Percentiles rank a stretch among this genome's conserved stretches.
Conservation (phyloP, 176 grass and related monocot genomes). For the Thinopyrum elongatum region DNA sequence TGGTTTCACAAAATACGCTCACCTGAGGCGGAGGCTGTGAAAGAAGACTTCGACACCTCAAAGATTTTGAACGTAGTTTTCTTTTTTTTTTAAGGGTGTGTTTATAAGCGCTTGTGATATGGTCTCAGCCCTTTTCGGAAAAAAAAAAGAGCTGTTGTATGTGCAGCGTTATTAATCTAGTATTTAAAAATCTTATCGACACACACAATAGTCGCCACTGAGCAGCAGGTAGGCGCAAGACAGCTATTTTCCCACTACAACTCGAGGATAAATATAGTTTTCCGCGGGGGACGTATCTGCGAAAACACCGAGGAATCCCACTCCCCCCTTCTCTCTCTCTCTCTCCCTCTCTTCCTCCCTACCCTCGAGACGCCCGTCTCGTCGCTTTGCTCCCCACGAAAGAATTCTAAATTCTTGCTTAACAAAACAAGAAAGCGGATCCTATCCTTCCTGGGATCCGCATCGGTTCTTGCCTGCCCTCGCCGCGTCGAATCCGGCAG, state of each 20-base stretch:
- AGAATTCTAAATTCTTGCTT: constrained; percentile 37
- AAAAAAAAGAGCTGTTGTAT: too few relatives aligned
- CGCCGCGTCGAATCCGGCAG: constrained; percentile 8
- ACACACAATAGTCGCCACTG: background rate
- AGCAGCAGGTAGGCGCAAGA: constrained; percentile 3
- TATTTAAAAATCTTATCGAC: too few relatives aligned
- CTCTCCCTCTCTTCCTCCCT: background rate
- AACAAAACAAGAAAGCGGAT: constrained; percentile 18
- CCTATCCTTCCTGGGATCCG: constrained; percentile 38
- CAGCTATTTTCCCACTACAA: background rate
- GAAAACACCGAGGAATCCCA: constrained; percentile 26
- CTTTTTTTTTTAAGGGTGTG: too few relatives aligned
- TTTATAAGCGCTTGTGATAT: too few relatives aligned
- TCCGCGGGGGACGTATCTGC: background rate
- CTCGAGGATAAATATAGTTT: background rate
- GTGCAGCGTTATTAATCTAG: too few relatives aligned
- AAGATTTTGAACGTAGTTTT: too few relatives aligned
- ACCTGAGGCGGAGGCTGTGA: too few relatives aligned
- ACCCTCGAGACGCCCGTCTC: constrained; percentile 32
- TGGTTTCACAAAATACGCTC: too few relatives aligned
- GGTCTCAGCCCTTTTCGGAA: too few relatives aligned
- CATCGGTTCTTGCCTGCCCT: constrained; percentile 35
- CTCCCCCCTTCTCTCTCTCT: background rate
- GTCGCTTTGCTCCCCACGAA: constrained; percentile 34
- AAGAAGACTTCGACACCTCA: too few relatives aligned